Conservation (phyloP, 164 flowering plant genomes). For the Sedum album region DNA sequence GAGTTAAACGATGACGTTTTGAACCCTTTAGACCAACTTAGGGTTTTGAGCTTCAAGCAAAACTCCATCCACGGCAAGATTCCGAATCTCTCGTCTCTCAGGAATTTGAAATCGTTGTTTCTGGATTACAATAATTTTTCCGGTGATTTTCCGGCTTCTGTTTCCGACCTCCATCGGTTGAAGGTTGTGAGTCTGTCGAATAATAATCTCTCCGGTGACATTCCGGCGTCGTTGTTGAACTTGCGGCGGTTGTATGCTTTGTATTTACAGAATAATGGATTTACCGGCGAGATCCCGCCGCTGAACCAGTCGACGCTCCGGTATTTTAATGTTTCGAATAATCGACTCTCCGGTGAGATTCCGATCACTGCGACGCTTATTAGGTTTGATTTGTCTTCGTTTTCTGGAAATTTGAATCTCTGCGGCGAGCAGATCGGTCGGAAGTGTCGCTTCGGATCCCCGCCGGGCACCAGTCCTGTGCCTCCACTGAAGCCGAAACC, state of each 20-base stretch:
- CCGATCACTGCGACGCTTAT: conserved; percentile 28
- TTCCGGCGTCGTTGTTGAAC: conserved; percentile 16
- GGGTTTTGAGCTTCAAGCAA: conserved; percentile 28
- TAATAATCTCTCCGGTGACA: conserved; percentile 24
- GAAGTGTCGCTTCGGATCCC: background rate
- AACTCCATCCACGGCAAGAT: conserved; percentile 44
- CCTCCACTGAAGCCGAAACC: background rate
- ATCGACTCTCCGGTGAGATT: conserved; percentile 26
- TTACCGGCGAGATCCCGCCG: conserved; percentile 27
- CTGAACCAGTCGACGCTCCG: background rate
- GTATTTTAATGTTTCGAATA: conserved; percentile 21
- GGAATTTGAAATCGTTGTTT: conserved; percentile 29
- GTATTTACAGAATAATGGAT: conserved; percentile 8
- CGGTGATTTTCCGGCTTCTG: conserved; percentile 28
- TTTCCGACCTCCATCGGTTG: conserved; percentile 25
- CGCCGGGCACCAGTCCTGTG: background rate
- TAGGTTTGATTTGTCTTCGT: conserved; percentile 24
- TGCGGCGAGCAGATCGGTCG: conserved; percentile 31
- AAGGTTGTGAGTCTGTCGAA: conserved; percentile 20
- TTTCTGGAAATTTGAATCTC: conserved; percentile 21
- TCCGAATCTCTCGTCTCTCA: conserved; percentile 20
- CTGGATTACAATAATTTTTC: no score
- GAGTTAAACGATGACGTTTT: background rate
- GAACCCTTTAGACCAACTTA: conserved; percentile 40
- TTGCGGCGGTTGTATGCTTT: conserved; percentile 15